phyloP scores from a whole-genome alignment of 805 yeast genomes.

The Suhomyces vadensis region DNA sequence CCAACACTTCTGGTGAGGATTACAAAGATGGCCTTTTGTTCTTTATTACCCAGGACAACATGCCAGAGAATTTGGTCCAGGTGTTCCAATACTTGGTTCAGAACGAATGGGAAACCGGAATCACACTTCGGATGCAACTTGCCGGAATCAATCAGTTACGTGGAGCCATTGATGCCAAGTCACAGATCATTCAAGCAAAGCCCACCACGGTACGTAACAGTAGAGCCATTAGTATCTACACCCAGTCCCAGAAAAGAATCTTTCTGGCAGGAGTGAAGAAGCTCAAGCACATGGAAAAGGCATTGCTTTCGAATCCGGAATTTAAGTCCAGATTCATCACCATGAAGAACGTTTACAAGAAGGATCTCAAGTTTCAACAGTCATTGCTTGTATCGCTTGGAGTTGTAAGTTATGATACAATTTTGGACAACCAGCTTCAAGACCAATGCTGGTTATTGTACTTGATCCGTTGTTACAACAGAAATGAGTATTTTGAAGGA shows the following conservation, averaged over 20 bases:
- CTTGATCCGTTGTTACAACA: conserved; percentile 60
- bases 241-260: conserved; percentile 49
- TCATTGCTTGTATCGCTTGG: conserved; percentile 60
- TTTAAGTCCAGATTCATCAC: conserved; percentile 49
- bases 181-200: conserved; percentile 25
- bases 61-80: conserved; percentile 48
- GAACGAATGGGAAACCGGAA: conserved; percentile 45
- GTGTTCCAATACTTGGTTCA: conserved; percentile 58
- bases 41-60: conserved; percentile 31
- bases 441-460: conserved; percentile 64
- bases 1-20: not conserved
- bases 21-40: conserved; percentile 41
- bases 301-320: conserved; percentile 34
- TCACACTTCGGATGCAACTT: conserved; percentile 55
- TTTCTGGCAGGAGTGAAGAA: conserved; percentile 47
- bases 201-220: conserved; percentile 9
- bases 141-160: conserved; percentile 61
- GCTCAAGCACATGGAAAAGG: conserved; percentile 47
- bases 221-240: conserved; percentile 44
- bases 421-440: conserved; percentile 48
- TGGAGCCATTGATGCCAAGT: conserved; percentile 53
- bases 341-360: conserved; percentile 57
- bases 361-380: conserved; percentile 53
- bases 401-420: conserved; percentile 51
- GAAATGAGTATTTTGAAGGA: conserved; percentile 23